Evolutionary conservation across 768 basidiomycete genomes (phyloP), one percentile per base, ranked within the genome.

Genomic region (Lepiota brunneoincarnata): DNA sequence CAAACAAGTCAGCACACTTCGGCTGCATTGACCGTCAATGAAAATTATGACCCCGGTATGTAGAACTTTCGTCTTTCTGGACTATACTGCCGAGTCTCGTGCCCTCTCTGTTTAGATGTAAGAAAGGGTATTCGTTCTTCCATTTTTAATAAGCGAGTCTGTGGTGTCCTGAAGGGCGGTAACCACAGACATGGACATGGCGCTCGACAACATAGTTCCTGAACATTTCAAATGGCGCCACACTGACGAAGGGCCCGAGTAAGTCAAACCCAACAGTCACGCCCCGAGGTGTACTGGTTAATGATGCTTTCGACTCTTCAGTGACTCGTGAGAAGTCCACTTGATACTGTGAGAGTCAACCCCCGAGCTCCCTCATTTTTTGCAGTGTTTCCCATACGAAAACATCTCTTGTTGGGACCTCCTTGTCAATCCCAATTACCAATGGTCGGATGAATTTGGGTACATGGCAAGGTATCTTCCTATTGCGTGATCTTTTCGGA

Each of bases 221-320:
- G 93, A 97, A 65, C 76, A 66, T 12, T 72, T 95, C 12, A 70
- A 81, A 48, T 96, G 93, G 93, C 72, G 74, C 36, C 94, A 97
- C 67, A 91, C 85, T 0, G 92, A 93, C 64, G 94, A 98, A 75
- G 93, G 93, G 18, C 89, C 86, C 42, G 93, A 96, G 92, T 93
- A 65, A 72, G 86, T 72, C 55, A 26, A 26, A 10, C 51, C 44
- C 11, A 21, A 24, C 17, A 9, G 23, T 15, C n/a, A n/a, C 40
- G 14, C 20, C 17, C 40, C 26, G 57, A 51, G 17, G 20, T 39
- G 26, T 52, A 28, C 23, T 35, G 20, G 20, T 35, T 35, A 54
- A 39, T n/a, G n/a, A n/a, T 48, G 45, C 37, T 35, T 40, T 40
- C 42, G 51, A 51, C 50, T 28, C 49, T 51, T 34, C 60, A 91